Percentiles rank a stretch among this genome's conserved stretches.
These are phyloP conservation scores for Dysphania ambrosioides DNA, from an alignment of 148 eudicot species.

Conservation along the genomic window DNA sequence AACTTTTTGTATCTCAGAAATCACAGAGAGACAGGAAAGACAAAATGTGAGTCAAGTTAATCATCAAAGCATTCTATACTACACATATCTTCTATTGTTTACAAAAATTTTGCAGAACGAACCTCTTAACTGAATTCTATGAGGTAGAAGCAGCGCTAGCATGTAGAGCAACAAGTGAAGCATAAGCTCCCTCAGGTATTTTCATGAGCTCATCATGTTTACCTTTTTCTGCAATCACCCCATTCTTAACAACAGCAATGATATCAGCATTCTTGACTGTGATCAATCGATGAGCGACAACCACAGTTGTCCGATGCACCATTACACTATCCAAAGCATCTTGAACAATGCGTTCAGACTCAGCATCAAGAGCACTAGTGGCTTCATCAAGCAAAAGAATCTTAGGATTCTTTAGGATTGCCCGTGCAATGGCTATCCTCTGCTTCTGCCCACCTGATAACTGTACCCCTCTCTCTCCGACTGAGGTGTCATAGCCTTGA, in stretches of 20 bases:
- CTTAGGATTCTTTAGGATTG: constrained; percentile 64
- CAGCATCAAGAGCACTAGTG: constrained; percentile 79
- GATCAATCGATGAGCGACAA: constrained; percentile 70
- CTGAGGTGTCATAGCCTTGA: constrained; percentile 62
- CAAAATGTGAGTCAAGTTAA: neutral
- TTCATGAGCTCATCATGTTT: constrained; percentile 61
- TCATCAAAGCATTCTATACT: neutral
- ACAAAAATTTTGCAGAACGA: neutral
- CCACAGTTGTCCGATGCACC: constrained; percentile 68
- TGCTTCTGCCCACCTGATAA: constrained; percentile 88
- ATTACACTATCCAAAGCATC: constrained; percentile 72
- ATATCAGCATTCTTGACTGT: constrained; percentile 63
- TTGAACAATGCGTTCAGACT: constrained; percentile 71
- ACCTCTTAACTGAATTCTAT: neutral
- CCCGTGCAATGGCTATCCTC: constrained; percentile 73
- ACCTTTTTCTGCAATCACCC: constrained; percentile 71
- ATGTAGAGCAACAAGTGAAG: constrained; percentile 68
- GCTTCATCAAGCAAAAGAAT: constrained; percentile 81
- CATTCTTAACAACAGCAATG: constrained; percentile 68
- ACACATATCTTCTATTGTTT: neutral
- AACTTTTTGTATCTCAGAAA: neutral
- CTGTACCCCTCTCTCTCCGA: constrained; percentile 78
- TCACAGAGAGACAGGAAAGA: neutral
- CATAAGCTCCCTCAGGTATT: constrained; percentile 55
- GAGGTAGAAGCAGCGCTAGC: constrained; percentile 22